Evolutionary conservation across 2,329 filamentous ascomycete genomes (phyloP).

Genomic region (Orbilia oligospora): DNA sequence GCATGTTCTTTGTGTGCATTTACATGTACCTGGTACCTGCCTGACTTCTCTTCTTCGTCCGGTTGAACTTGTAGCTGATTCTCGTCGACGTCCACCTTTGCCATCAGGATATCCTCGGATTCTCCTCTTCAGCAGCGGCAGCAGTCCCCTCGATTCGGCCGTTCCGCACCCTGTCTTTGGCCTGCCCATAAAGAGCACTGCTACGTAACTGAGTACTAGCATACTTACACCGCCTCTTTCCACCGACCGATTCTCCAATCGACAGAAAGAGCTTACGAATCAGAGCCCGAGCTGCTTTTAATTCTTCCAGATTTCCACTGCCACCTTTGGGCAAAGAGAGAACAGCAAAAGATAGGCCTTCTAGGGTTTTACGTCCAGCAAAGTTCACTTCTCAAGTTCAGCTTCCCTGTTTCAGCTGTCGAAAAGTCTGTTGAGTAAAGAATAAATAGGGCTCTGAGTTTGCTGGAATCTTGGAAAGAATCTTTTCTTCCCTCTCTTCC

Average conservation of each 20-base stretch:
- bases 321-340: conserved; percentile 19
- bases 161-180: conserved; percentile 20
- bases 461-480: conserved; percentile 15
- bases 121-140: conserved; percentile 10
- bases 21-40: conserved; percentile 37
- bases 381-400: neutral
- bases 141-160: conserved; percentile 23
- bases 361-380: conserved; percentile 10
- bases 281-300: conserved; percentile 24
- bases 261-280: conserved; percentile 35
- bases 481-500: conserved; percentile 22
- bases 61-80: conserved; percentile 29
- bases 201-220: conserved; percentile 4
- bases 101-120: conserved; percentile 35
- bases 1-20: conserved; percentile 19
- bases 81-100: conserved; percentile 9
- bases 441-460: conserved; percentile 37
- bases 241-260: conserved; percentile 25
- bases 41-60: conserved; percentile 12
- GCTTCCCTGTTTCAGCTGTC: conserved; percentile 26
- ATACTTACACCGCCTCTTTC: conserved; percentile 41
- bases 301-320: conserved; percentile 21
- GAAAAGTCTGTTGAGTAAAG: conserved; percentile 36
- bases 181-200: conserved; percentile 13
- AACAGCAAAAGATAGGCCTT: neutral